A percentile compares a stretch with the other conserved stretches of the same genome.
phyloP scores from a whole-genome alignment of 2,329 filamentous ascomycete species.

The Aspergillus awamori region DNA sequence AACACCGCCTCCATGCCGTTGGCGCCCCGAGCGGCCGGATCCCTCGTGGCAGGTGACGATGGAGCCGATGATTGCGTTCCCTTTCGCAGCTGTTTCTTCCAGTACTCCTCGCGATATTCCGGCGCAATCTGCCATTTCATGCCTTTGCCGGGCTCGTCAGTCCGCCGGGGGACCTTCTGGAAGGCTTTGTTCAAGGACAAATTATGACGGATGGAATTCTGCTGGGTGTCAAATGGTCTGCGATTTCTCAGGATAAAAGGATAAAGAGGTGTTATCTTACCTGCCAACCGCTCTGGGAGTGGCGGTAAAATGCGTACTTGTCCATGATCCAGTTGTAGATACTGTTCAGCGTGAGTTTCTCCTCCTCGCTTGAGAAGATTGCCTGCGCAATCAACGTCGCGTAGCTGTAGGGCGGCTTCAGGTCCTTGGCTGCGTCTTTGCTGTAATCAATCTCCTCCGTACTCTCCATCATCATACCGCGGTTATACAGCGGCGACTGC shows the following conservation, averaged over 20 bases:
- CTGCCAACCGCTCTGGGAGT: conserved; percentile 89
- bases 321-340: conserved; percentile 94
- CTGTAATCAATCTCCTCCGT: conserved; percentile 62
- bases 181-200: conserved; percentile 93
- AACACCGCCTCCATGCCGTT: conserved; percentile 47
- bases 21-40: conserved; percentile 40
- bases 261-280: conserved; percentile 51
- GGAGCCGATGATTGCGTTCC: conserved; percentile 50
- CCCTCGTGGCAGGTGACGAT: conserved; percentile 50
- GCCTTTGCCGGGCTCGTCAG: conserved; percentile 94
- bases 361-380: conserved; percentile 81
- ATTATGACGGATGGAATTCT: conserved; percentile 97
- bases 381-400: conserved; percentile 96
- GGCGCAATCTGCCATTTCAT: conserved; percentile 98
- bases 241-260: too few relatives aligned
- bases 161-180: conserved; percentile 86
- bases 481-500: conserved; percentile 52
- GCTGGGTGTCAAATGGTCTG: neutral
- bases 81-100: conserved; percentile 63
- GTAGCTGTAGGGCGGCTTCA: conserved; percentile 96
- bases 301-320: conserved; percentile 90
- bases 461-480: conserved; percentile 57
- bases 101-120: conserved; percentile 83
- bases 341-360: conserved; percentile 85
- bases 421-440: conserved; percentile 79